phyloP scores from a whole-genome alignment of 495 filamentous ascomycete genomes.

The Penicillium nucicola region DNA sequence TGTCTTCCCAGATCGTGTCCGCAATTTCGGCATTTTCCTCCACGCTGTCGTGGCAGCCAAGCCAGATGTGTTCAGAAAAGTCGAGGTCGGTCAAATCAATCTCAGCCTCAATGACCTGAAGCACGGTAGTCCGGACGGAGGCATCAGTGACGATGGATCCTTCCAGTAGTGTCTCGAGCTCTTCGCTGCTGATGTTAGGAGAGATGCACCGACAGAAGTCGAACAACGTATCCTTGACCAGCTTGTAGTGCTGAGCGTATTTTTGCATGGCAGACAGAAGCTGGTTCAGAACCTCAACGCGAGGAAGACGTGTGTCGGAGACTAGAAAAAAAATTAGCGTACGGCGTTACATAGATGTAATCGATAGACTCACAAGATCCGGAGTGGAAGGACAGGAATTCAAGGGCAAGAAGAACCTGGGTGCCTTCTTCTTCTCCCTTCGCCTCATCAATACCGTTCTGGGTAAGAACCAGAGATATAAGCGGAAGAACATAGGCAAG shows the following conservation, averaged over 20 bases:
- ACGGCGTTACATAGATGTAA: neutral
- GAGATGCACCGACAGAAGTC: constrained; percentile 80
- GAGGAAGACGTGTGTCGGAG: constrained; percentile 69
- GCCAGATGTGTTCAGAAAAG: constrained; percentile 89
- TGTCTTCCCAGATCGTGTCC: constrained; percentile 90
- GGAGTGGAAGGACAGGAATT: constrained; percentile 86
- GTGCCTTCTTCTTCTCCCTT: constrained; percentile 72
- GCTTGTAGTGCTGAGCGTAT: constrained; percentile 89
- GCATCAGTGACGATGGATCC: constrained; percentile 75
- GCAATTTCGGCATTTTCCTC: constrained; percentile 85
- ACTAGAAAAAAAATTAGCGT: constrained; percentile 32
- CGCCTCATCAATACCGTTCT: constrained; percentile 70
- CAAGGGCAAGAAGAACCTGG: constrained; percentile 85
- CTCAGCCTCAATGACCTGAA: constrained; percentile 89
- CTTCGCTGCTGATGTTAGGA: constrained; percentile 64
- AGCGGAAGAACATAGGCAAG: constrained; percentile 85
- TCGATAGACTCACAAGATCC: constrained; percentile 51
- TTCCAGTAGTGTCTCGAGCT: constrained; percentile 67
- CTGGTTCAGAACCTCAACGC: constrained; percentile 63
- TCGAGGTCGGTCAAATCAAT: constrained; percentile 83
- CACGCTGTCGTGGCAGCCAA: constrained; percentile 85
- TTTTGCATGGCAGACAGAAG: constrained; percentile 80
- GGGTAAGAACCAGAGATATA: constrained; percentile 67
- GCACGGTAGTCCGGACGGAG: constrained; percentile 75
- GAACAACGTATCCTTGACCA: constrained; percentile 84